Evolutionary conservation across 23 red algal species (phyloP).

Genomic region (Gracilaria caudata): DNA sequence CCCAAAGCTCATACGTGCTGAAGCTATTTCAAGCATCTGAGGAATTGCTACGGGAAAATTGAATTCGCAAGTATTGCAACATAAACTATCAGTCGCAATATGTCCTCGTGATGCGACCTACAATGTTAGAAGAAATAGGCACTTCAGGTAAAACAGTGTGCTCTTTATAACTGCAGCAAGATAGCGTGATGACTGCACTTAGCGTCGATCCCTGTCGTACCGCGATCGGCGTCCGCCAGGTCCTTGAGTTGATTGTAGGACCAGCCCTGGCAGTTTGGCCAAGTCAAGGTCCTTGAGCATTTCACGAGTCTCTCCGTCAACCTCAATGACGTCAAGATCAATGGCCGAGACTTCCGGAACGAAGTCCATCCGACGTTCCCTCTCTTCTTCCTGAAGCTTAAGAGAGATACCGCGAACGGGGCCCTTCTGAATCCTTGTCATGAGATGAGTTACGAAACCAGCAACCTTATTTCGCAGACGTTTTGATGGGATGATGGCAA

Average conservation of each 20-base stretch:
- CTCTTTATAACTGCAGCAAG: background rate
- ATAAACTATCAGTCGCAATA: background rate
- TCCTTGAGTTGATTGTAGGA: slow-evolving; percentile 63
- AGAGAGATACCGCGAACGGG: slow-evolving; percentile 98
- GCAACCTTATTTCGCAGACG: slow-evolving; percentile 97
- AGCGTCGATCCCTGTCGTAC: slow-evolving; percentile 71
- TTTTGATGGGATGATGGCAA: slow-evolving; percentile 97
- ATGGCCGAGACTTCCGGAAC: slow-evolving; percentile 96
- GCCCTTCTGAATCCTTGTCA: slow-evolving; percentile 96
- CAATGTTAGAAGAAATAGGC: background rate
- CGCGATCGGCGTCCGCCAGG: slow-evolving; percentile 33
- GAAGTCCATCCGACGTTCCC: slow-evolving; percentile 99
- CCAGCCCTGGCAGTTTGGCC: slow-evolving; percentile 77
- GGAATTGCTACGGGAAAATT: background rate
- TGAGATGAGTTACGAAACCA: slow-evolving; percentile 98
- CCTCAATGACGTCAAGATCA: slow-evolving; percentile 87
- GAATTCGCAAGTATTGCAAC: background rate
- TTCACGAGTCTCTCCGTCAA: slow-evolving; percentile 90
- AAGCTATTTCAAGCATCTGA: background rate
- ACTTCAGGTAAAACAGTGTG: slow-evolving; percentile 13
- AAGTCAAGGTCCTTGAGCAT: slow-evolving; percentile 92
- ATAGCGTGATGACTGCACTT: background rate
- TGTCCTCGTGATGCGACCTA: background rate
- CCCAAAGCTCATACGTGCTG: background rate
- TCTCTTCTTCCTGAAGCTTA: slow-evolving; percentile 99